Percentiles rank a stretch among this genome's conserved stretches.
Evolutionary conservation across 1,139 yeast genomes (phyloP).

Genomic region (Keqinozyma sinolaborantium): DNA sequence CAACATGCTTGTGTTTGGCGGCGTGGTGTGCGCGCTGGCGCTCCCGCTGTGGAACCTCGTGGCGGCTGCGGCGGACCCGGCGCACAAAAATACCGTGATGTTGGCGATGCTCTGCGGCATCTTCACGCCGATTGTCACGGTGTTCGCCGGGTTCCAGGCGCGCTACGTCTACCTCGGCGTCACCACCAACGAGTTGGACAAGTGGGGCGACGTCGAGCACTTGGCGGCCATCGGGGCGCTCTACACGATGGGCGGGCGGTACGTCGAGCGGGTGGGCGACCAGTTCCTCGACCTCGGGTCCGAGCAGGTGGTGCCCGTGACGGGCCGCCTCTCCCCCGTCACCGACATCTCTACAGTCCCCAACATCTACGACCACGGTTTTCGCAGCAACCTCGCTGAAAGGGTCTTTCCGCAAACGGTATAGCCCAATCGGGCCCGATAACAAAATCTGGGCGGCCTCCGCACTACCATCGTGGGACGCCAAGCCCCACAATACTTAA

Average conservation of each 20-base stretch:
- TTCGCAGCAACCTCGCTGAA: not conserved
- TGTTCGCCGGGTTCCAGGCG: slow-evolving; percentile 62
- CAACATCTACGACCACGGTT: not conserved
- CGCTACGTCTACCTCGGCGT: slow-evolving; percentile 70
- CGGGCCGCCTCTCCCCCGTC: not conserved
- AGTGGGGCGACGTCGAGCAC: slow-evolving; percentile 75
- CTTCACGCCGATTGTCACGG: slow-evolving; percentile 49
- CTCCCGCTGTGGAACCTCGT: slow-evolving; percentile 28
- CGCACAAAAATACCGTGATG: slow-evolving; percentile 42
- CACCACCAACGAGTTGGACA: slow-evolving; percentile 85
- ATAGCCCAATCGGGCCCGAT: too few species aligned
- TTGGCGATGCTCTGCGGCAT: slow-evolving; percentile 51
- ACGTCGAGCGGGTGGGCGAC: not conserved
- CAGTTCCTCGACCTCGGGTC: not conserved
- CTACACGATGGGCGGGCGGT: slow-evolving; percentile 11
- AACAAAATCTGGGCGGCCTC: not conserved
- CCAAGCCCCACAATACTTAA: not conserved
- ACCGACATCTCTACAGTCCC: not conserved
- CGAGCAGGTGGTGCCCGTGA: not conserved
- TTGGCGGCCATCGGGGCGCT: slow-evolving; percentile 42
- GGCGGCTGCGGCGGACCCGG: slow-evolving; percentile 26
- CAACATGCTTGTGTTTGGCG: slow-evolving; percentile 61
- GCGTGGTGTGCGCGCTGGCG: slow-evolving; percentile 32
- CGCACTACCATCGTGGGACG: not conserved
- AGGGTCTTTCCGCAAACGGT: too few species aligned